Base-by-base conservation (phyloP, 2,329 filamentous ascomycete genomes). In the Fusarium anguioides region DNA sequence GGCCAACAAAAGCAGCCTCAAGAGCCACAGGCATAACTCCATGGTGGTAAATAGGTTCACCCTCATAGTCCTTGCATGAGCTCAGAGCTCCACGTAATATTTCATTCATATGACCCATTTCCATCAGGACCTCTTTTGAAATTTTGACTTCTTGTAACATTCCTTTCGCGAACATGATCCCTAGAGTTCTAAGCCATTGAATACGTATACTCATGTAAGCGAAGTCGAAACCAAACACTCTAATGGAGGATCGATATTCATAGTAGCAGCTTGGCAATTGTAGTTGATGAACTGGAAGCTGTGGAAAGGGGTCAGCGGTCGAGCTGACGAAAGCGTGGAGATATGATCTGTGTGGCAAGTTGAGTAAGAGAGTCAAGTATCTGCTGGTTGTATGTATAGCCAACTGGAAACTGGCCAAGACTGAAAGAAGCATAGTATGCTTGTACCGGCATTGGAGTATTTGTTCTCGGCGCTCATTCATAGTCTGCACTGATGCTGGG, bases 191-290 rank as follows among this genome's bases (percentile, higher is more conserved):
- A 4, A 45, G 5, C 41, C 41, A 45, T 3, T 45, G 41, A 4
- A 45, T 45, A 4, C 41, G 26, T 15, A 45, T 14, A 8, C 41
- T 8, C 18, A 45, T 21, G 5, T 31, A 45, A 9, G 14, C 26
- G 7, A 45, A 45, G 6, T 9, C 2, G 4, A 45, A 31, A 7
- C 15, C 11, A 7, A 15, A 44, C 5, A 0, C 8, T 18, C 8
- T 6, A 0, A 29, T 2, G 9, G 11, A 10, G 8, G 3, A 10
- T 15, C 6, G 4, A 20, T 29, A 3, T 12, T 5, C 2, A 4
- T 7, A 0, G 8, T 3, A 4, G 2, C 12, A 20, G 2, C 8
- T 12, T 9, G 41, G 41, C 1, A 20, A 6, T 2, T 17, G n/a
- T 8, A 29, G 6, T 3, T 10, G 5, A 0, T 21, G 23, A 6